Evolutionary conservation across 176 grass and related monocot genomes (phyloP), one percentile per base, ranked within the genome.

Genomic region (Pontederia paniculata): DNA sequence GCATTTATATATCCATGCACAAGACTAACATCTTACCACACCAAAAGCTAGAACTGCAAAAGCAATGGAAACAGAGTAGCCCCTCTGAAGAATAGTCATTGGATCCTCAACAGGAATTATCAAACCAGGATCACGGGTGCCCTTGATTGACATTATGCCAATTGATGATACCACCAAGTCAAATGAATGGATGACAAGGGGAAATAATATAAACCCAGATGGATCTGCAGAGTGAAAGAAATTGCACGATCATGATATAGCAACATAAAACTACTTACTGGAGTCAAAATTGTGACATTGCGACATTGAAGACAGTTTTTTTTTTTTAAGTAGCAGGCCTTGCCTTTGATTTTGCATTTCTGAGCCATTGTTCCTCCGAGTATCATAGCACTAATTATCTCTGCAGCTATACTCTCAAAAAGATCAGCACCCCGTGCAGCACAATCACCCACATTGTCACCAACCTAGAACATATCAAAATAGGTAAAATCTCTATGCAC

Each of bases 331-430:
- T 13, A 52, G 8, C 23, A 53, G 8, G 28, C 17, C 77, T 83
- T 88, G 61, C 93, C 93, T 48, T 98, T 86, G 68, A 98, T 91
- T 91, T 98, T 98, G 80, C 93, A 98, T 66, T 84, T 80, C 9
- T 98, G 65, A 55, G 87, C 93, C 93, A 98, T 98, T 28, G 93
- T 88, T 71, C 83, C 93, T 48, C 93, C 93, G 21, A 98, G 93
- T 81, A 98, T 98, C 93, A 98, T 98, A 57, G 93, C 93, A 74
- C 93, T 98, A 48, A 98, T 98, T 81, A 98, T 98, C 82, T 98
- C 93, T 60, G 93, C 93, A 74, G 93, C 86, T 74, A 98, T 91
- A 57, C 93, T 98, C 80, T 98, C 93, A 67, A 98, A 97, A 59
- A 98, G 86, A 79, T 98, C 93, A 59, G 93, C 93, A 6, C 93